Evolutionary conservation across 257 asterid genomes (phyloP).

Genomic region (Solanum megistacrolobum): DNA sequence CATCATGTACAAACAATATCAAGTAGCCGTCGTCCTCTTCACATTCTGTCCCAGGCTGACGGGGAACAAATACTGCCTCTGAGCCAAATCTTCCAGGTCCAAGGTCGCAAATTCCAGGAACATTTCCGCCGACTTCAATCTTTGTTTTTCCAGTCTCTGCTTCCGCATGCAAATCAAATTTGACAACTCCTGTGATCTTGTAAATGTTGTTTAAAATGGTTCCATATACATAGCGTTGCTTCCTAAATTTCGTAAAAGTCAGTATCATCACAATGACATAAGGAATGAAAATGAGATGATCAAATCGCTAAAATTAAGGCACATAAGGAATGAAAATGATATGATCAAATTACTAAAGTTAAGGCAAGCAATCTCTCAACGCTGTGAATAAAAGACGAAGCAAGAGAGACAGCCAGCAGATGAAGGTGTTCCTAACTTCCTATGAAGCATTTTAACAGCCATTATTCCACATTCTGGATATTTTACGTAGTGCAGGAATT

Average conservation of each 20-base stretch:
- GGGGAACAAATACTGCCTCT: conserved; percentile 87
- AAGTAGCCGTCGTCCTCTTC: conserved; percentile 98
- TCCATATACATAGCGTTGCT: conserved; percentile 83
- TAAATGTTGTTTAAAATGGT: conserved; percentile 64
- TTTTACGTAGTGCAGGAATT: background rate
- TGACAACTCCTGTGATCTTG: conserved; percentile 73
- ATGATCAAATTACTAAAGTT: background rate
- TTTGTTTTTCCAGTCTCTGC: conserved; percentile 64
- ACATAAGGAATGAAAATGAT: background rate
- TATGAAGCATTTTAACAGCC: no score
- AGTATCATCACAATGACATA: background rate
- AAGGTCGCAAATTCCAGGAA: conserved; percentile 67
- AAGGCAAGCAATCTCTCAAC: background rate
- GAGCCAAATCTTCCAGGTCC: conserved; percentile 92
- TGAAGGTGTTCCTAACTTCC: no score
- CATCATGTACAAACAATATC: conserved; percentile 84
- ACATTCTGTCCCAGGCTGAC: conserved; percentile 50
- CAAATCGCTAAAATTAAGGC: background rate
- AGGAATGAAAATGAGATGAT: background rate
- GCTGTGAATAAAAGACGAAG: background rate
- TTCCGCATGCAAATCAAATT: conserved; percentile 83
- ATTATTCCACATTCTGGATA: no score
- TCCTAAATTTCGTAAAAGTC: conserved; percentile 33
- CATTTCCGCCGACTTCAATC: conserved; percentile 88
- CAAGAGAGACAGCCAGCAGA: background rate